phyloP scores from a whole-genome alignment of 129 eudicot genomes.

The Solidago caesia region DNA sequence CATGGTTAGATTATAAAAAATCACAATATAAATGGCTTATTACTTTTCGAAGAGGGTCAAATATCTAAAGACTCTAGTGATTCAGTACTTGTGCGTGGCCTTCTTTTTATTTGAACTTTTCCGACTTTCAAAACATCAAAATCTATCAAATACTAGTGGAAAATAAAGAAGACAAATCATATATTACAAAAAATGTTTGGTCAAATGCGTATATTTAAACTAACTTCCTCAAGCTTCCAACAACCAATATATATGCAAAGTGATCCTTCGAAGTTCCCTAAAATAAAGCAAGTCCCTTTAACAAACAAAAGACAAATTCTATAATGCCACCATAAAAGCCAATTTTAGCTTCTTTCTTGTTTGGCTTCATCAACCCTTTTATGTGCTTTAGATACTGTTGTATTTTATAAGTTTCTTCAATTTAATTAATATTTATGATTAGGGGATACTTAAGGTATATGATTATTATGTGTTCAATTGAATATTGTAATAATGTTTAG shows the following conservation, averaged over 20 bases:
- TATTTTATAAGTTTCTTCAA: not conserved
- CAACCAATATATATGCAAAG: conserved; percentile 38
- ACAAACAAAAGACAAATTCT: conserved; percentile 36
- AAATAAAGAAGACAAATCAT: conserved; percentile 36
- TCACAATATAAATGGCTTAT: too few relatives aligned
- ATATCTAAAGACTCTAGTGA: conserved; percentile 31
- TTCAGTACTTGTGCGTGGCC: conserved; percentile 20
- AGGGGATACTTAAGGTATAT: not conserved
- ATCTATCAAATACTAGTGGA: conserved; percentile 19
- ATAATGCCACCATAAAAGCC: conserved; percentile 53
- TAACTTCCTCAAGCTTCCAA: conserved; percentile 36
- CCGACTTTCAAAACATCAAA: conserved; percentile 23
- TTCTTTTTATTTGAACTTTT: conserved; percentile 39
- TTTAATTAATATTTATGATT: too few relatives aligned
- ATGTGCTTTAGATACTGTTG: not conserved
- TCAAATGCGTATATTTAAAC: conserved; percentile 23
- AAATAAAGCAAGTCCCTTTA: conserved; percentile 34
- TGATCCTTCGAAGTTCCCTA: conserved; percentile 36
- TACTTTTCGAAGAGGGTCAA: conserved; percentile 26
- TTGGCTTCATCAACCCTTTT: conserved; percentile 28
- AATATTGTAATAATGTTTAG: too few relatives aligned
- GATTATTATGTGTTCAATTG: not conserved
- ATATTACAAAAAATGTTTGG: conserved; percentile 38
- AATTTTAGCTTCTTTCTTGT: conserved; percentile 42
- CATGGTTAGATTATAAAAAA: too few relatives aligned